Evolutionary conservation across 192 early-diverging fungal species (phyloP).

Genomic region (Geranomyces variabilis): DNA sequence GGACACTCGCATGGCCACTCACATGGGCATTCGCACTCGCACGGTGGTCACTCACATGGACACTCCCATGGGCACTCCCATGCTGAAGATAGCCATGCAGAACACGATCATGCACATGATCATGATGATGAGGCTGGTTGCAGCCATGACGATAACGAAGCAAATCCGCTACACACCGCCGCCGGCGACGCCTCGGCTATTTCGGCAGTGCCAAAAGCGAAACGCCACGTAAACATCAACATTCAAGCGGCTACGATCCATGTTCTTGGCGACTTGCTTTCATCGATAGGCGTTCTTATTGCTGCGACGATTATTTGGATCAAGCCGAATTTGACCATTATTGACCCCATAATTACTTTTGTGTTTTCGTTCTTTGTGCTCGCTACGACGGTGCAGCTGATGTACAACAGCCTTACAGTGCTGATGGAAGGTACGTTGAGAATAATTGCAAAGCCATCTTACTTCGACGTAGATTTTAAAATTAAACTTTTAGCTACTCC

Average conservation of each 20-base stretch:
- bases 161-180: not conserved
- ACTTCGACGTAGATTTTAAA: not conserved
- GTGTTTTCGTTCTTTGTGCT: constrained; percentile 78
- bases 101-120: too few species aligned
- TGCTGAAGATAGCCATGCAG: constrained; percentile 4
- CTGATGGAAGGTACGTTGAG: constrained; percentile 70
- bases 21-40: constrained; percentile 41
- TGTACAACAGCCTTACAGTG: constrained; percentile 66
- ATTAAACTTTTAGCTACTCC: constrained; percentile 47
- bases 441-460: too few species aligned
- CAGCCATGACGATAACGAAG: not conserved
- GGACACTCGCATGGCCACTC: constrained; percentile 51
- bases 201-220: too few species aligned
- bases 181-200: not conserved
- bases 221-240: constrained; percentile 46
- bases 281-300: constrained; percentile 79
- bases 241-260: constrained; percentile 75
- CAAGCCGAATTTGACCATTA: constrained; percentile 59
- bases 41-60: constrained; percentile 9
- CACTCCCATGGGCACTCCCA: constrained; percentile 23
- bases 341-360: constrained; percentile 84
- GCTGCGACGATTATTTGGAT: constrained; percentile 69
- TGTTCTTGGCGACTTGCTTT: constrained; percentile 80
- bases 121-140: not conserved
- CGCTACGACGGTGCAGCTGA: constrained; percentile 66